Conservation (phyloP, 495 filamentous ascomycete species). For the Trichoderma orchidacearum region DNA sequence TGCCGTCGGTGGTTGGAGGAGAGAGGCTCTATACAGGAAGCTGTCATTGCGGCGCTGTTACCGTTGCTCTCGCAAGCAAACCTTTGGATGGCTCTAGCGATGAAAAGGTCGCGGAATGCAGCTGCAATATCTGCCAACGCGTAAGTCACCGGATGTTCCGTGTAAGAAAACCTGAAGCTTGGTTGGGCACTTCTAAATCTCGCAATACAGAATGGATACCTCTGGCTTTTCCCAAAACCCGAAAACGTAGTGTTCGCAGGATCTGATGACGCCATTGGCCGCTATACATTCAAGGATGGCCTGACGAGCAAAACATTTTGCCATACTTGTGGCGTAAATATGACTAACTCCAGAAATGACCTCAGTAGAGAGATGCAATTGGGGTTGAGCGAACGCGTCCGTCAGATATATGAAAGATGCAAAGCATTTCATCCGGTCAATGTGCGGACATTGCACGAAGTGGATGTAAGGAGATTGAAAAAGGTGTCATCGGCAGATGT, state of each 20-base stretch:
- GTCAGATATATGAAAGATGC: not conserved
- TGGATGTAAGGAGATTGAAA: constrained; percentile 6
- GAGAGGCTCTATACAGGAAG: constrained; percentile 29
- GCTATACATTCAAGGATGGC: constrained; percentile 18
- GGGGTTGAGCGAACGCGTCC: not conserved
- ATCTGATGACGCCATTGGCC: constrained; percentile 13
- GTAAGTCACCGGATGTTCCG: constrained; percentile 12
- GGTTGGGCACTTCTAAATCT: too few species aligned
- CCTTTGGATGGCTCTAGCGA: constrained; percentile 13
- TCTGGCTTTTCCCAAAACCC: constrained; percentile 21
- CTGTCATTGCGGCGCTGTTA: constrained; percentile 40
- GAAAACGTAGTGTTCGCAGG: constrained; percentile 15
- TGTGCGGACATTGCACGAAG: constrained; percentile 12
- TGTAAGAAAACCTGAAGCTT: too few species aligned
- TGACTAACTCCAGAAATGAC: constrained; percentile 7
- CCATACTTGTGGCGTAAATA: constrained; percentile 24
- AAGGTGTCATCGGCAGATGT: not conserved
- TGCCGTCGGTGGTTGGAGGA: constrained; percentile 19
- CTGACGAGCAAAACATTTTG: constrained; percentile 26
- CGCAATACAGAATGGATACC: constrained; percentile 11
- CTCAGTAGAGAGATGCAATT: constrained; percentile 8
- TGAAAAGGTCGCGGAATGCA: constrained; percentile 17
- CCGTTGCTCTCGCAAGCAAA: constrained; percentile 22
- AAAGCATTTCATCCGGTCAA: constrained; percentile 6
- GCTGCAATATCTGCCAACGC: constrained; percentile 28